Percentiles rank a stretch among this genome's conserved stretches.
phyloP scores from a whole-genome alignment of 2,329 filamentous ascomycete species.

The Pseudovirgaria hyperparasitica region DNA sequence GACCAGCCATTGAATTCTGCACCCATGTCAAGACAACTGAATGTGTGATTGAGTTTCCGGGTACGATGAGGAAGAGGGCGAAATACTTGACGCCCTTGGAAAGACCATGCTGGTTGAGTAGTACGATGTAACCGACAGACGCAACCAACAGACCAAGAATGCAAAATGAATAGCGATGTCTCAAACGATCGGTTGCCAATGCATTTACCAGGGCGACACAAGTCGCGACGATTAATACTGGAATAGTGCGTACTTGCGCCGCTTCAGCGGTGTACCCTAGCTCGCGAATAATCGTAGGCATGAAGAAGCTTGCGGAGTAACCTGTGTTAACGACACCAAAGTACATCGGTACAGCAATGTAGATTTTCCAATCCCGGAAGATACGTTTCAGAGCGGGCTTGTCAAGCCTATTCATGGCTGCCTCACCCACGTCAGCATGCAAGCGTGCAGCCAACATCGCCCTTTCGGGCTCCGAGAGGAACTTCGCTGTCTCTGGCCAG shows the following conservation, averaged over 20 bases:
- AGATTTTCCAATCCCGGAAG: conserved; percentile 27
- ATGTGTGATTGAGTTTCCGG: conserved; percentile 41
- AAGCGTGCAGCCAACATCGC: conserved; percentile 19
- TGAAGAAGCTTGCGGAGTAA: conserved; percentile 30
- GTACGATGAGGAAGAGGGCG: conserved; percentile 41
- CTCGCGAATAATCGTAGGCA: conserved; percentile 28
- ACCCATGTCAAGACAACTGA: conserved; percentile 45
- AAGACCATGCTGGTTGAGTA: conserved; percentile 36
- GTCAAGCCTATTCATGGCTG: conserved; percentile 43
- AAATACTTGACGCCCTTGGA: conserved; percentile 40
- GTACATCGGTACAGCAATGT: conserved; percentile 13
- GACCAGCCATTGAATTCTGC: conserved; percentile 43
- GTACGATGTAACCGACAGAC: conserved; percentile 42
- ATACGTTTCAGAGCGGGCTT: conserved; percentile 34
- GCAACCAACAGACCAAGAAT: conserved; percentile 37
- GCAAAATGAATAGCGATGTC: conserved; percentile 42
- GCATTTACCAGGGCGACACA: conserved; percentile 30
- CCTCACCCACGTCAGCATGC: conserved; percentile 16
- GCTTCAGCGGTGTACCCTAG: conserved; percentile 29
- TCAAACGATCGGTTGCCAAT: conserved; percentile 36
- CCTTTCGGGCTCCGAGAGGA: conserved; percentile 20
- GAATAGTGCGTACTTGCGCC: conserved; percentile 26
- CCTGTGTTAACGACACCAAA: conserved; percentile 31
- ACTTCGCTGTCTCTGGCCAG: conserved; percentile 28
- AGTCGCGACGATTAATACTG: conserved; percentile 25